phyloP scores from a whole-genome alignment of 1,284 basidiomycete species.

The Takashimella koratensis region DNA sequence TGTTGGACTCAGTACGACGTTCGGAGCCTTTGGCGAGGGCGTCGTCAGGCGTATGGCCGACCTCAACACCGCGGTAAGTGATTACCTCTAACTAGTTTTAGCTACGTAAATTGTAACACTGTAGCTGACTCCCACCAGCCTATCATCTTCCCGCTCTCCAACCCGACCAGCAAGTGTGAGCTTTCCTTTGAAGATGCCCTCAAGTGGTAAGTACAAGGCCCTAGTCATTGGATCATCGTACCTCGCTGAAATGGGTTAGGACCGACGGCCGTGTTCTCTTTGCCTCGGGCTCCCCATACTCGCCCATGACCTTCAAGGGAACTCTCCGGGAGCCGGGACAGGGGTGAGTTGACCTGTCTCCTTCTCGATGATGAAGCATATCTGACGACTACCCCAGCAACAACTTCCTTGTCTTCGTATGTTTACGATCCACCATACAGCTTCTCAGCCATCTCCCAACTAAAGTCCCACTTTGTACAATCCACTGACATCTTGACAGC shows the following conservation, averaged over 20 bases:
- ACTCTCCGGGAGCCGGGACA: constrained; percentile 74
- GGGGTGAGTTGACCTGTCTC: too few relatives aligned
- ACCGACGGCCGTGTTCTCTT: constrained; percentile 64
- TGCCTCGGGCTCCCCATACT: constrained; percentile 86
- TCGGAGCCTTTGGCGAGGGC: constrained; percentile 71
- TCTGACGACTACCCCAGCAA: constrained; percentile 46
- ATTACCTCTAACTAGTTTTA: too few relatives aligned
- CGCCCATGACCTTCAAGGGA: constrained; percentile 59
- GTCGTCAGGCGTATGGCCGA: constrained; percentile 80
- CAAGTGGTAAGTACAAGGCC: constrained; percentile 54
- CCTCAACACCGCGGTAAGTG: constrained; percentile 56
- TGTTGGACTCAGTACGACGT: constrained; percentile 83
- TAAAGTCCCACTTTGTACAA: not conserved
- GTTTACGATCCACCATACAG: constrained; percentile 19
- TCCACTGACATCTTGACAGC: too few relatives aligned
- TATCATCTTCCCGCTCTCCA: constrained; percentile 95
- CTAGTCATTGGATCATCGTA: not conserved
- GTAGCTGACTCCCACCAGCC: too few relatives aligned
- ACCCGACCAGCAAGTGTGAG: constrained; percentile 80
- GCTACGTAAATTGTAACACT: too few relatives aligned
- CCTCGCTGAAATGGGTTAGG: constrained; percentile 8
- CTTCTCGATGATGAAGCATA: not conserved
- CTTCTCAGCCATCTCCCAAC: constrained; percentile 16
- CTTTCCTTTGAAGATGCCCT: constrained; percentile 73
- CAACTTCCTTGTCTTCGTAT: constrained; percentile 40